A percentile compares a stretch with the other conserved stretches of the same genome.
Conservation (phyloP, 208 protist species). For the Chromosphaera perkinsii region DNA sequence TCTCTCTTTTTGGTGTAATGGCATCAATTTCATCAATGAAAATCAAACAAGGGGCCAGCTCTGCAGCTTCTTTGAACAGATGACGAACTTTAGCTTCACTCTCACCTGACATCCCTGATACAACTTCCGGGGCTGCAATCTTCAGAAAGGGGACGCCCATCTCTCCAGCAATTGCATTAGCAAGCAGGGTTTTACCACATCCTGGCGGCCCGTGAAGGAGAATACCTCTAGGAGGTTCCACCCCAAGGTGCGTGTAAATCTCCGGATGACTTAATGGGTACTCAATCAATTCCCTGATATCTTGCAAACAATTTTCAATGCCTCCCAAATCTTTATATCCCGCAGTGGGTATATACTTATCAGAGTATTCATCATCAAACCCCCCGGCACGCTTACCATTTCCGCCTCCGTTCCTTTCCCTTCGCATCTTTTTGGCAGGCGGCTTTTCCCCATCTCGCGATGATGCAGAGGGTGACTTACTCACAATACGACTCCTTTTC, state of each 20-base stretch:
- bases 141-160: constrained; percentile 85
- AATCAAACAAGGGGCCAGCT: constrained; percentile 86
- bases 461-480: too few relatives aligned
- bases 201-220: constrained; percentile 92
- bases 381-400: too few relatives aligned
- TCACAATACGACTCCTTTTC: too few relatives aligned
- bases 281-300: constrained; percentile 89
- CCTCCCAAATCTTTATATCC: constrained; percentile 17
- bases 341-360: constrained; percentile 8
- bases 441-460: too few relatives aligned
- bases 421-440: too few relatives aligned
- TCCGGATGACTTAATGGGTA: constrained; percentile 84
- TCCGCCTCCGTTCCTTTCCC: too few relatives aligned
- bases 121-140: constrained; percentile 86
- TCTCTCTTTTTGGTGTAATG: constrained; percentile 82
- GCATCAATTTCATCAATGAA: constrained; percentile 99
- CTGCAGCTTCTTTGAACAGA: constrained; percentile 84
- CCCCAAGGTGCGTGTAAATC: constrained; percentile 84
- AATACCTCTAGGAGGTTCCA: constrained; percentile 85
- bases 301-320: constrained; percentile 27
- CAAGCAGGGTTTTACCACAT: constrained; percentile 85
- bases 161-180: constrained; percentile 85
- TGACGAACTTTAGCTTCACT: constrained; percentile 91
- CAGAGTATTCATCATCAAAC: too few relatives aligned
- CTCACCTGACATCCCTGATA: constrained; percentile 95